These are phyloP conservation scores for Fraxinus floribunda DNA, from an alignment of 305 asterid genomes.

Conservation along the genomic window DNA sequence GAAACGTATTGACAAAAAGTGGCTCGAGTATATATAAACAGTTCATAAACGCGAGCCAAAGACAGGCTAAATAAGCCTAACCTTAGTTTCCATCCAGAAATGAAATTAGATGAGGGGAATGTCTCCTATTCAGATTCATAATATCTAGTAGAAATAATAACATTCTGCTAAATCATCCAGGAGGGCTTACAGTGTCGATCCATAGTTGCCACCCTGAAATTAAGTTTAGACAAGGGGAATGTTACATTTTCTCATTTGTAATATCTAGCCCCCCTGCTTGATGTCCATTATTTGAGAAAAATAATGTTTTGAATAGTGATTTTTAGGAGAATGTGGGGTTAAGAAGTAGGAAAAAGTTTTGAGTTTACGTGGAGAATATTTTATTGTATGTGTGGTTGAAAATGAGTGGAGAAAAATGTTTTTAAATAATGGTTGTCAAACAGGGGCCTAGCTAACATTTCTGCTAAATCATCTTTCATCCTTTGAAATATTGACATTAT, in stretches of 20 bases:
- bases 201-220: background rate
- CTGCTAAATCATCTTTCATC: background rate
- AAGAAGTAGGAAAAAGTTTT: too few species aligned
- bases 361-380: too few species aligned
- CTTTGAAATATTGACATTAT: background rate
- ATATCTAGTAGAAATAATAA: background rate
- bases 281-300: too few species aligned
- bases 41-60: background rate
- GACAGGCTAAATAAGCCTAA: background rate
- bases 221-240: background rate
- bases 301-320: too few species aligned
- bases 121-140: background rate
- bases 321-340: too few species aligned
- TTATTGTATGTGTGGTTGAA: too few species aligned
- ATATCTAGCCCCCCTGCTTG: too few species aligned
- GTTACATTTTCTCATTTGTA: background rate
- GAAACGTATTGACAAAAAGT: background rate
- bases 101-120: background rate
- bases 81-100: background rate
- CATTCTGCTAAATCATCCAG: background rate
- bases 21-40: background rate
- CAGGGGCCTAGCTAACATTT: background rate
- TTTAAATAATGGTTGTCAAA: too few species aligned
- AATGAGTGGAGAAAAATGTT: too few species aligned
- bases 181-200: background rate